Evolutionary conservation across 139 green algal species (phyloP), one percentile per base, ranked within the genome.

Genomic region (Chlorella sp.): DNA sequence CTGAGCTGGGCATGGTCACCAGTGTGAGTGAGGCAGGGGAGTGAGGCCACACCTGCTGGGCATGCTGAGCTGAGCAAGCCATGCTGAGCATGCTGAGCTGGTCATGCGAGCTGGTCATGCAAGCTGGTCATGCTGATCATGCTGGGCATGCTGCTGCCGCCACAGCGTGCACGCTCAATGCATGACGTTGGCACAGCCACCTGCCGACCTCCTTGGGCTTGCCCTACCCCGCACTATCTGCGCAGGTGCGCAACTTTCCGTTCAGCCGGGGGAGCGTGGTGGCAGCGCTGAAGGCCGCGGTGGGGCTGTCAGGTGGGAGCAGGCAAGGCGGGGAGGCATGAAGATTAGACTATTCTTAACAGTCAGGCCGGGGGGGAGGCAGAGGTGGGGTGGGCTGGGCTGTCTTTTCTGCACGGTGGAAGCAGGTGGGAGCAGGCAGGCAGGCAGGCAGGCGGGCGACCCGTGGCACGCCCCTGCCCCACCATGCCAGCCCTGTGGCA

Each of bases 191-290:
- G 48, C 32, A 16, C 11, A 16, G 7, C 64, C 64, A 30, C 64
- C 64, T 73, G 21, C 64, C 5, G 2, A 73, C 64, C 64, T 73
- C 68, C 68, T n/a, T n/a, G n/a, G n/a, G n/a, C n/a, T n/a, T 32
- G 11, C 26, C 26, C 11, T 5, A 1, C 24, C 5, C 68, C n/a
- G 68, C 91, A 22, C 12, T 42, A 2, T 78, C 48, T 57, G 48
- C 48, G 73, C 24, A 94, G 91, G 86, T 97, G 32, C 91, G 94
- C n/a, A 98, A 98, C 94, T 98, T 98, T 86, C 95, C 96, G 0
- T 85, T 92, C 40, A 83, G 96, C 34, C 91, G 96, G 0, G 97
- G 96, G 86, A 95, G 91, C 16, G 94, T 97, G 12, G 93, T 98
- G 30, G 96, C 96, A 79, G 92, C 97, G 22, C 89, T 97, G 77